Conservation (phyloP, 495 filamentous ascomycete genomes). For the Trichoderma orchidacearum region DNA sequence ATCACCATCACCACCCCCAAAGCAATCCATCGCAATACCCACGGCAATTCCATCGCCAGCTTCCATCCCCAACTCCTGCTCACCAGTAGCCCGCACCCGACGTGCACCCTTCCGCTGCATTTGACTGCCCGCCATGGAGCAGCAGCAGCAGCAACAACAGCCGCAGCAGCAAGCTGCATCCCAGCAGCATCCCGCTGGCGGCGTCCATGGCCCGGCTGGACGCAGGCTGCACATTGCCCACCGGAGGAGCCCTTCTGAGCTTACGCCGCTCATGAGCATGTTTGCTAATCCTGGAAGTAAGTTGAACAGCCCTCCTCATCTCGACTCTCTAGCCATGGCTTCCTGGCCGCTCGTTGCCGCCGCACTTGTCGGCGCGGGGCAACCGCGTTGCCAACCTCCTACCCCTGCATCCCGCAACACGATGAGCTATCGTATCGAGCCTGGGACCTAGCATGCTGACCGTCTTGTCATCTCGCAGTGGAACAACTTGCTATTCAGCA, state of each 20-base stretch:
- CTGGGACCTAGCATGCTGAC: constrained; percentile 14
- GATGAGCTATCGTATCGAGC: neutral
- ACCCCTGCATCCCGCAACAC: neutral
- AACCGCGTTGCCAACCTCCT: neutral
- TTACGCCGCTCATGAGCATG: constrained; percentile 98
- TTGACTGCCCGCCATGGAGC: constrained; percentile 6
- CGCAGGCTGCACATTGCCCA: constrained; percentile 96
- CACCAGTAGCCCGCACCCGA: constrained; percentile 26
- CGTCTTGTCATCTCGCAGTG: constrained; percentile 39
- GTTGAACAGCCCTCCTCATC: constrained; percentile 10
- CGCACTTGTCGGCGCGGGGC: neutral
- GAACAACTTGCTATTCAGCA: constrained; percentile 98
- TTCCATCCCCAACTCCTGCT: constrained; percentile 1
- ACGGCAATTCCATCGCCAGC: neutral
- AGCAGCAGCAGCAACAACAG: constrained; percentile 13
- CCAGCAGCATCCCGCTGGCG: constrained; percentile 39
- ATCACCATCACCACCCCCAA: constrained; percentile 5
- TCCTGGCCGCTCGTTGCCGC: neutral
- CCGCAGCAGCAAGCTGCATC: constrained; percentile 72
- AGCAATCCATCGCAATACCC: constrained; percentile 1
- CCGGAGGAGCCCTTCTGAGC: constrained; percentile 89
- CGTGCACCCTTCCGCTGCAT: constrained; percentile 23
- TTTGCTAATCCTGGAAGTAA: constrained; percentile 41
- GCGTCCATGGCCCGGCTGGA: constrained; percentile 67
- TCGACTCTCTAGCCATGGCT: neutral